These are phyloP conservation scores for Stagonosporopsis vannaccii DNA, from an alignment of 2,329 filamentous ascomycete species.

Conservation along the genomic window DNA sequence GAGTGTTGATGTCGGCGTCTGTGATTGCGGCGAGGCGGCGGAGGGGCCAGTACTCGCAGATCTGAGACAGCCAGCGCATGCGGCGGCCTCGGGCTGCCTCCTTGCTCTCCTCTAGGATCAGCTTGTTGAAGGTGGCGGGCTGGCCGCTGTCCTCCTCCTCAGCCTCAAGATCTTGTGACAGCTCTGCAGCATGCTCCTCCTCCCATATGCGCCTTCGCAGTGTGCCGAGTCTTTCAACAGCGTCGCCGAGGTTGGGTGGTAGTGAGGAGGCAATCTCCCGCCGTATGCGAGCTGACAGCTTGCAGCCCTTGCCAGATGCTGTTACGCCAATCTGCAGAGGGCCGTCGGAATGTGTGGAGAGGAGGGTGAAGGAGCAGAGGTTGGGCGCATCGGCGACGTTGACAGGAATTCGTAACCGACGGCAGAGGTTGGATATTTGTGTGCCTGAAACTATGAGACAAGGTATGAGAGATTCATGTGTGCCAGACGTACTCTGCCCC, in stretches of 20 bases:
- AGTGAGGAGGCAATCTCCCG: constrained; percentile 85
- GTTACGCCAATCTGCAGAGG: constrained; percentile 95
- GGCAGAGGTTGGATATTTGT: constrained; percentile 78
- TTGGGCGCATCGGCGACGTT: constrained; percentile 89
- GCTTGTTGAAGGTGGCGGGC: constrained; percentile 80
- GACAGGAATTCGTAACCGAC: constrained; percentile 81
- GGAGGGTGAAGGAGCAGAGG: constrained; percentile 87
- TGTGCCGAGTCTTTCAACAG: constrained; percentile 78
- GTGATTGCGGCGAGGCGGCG: constrained; percentile 79
- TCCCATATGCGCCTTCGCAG: constrained; percentile 52
- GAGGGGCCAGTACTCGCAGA: constrained; percentile 98
- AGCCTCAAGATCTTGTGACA: constrained; percentile 54
- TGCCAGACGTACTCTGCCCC: constrained; percentile 52
- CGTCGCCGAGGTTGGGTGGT: constrained; percentile 75
- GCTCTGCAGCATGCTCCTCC: constrained; percentile 59
- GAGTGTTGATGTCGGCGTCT: constrained; percentile 77
- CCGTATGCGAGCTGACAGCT: constrained; percentile 86
- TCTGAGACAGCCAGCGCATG: constrained; percentile 92
- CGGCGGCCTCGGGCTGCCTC: constrained; percentile 79
- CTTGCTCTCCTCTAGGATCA: constrained; percentile 76
- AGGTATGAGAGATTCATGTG: background rate
- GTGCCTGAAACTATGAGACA: constrained; percentile 56
- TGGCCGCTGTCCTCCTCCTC: constrained; percentile 75
- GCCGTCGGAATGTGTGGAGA: constrained; percentile 88
- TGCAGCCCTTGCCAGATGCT: constrained; percentile 93